A percentile compares a stretch with the other conserved stretches of the same genome.
Conservation (phyloP, 805 yeast species). For the Debaryomyces tyrocola region DNA sequence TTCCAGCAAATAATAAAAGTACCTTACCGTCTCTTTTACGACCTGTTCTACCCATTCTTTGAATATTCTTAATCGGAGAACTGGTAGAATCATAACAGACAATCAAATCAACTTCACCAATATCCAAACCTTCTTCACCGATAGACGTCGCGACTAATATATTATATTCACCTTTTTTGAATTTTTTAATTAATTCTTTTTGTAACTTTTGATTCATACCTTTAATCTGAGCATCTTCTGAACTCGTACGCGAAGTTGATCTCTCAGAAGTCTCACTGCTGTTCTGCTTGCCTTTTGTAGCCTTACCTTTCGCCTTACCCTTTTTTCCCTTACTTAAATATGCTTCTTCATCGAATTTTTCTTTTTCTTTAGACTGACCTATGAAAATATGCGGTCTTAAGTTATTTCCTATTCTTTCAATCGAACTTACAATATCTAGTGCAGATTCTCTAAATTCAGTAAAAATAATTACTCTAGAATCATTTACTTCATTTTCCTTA, state of each 20-base stretch:
- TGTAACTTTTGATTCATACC: constrained; percentile 94
- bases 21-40: constrained; percentile 89
- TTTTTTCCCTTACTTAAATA: constrained; percentile 44
- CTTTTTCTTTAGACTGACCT: constrained; percentile 84
- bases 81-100: constrained; percentile 91
- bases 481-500: constrained; percentile 32
- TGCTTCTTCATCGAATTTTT: constrained; percentile 59
- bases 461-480: constrained; percentile 81
- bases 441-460: constrained; percentile 92
- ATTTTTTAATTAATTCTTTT: constrained; percentile 70
- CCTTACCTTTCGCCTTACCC: constrained; percentile 15
- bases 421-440: constrained; percentile 70
- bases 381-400: constrained; percentile 82
- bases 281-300: constrained; percentile 24
- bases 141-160: constrained; percentile 92
- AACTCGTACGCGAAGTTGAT: constrained; percentile 50
- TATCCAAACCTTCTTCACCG: constrained; percentile 98
- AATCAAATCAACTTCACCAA: constrained; percentile 95
- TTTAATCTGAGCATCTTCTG: constrained; percentile 70
- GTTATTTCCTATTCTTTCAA: constrained; percentile 36
- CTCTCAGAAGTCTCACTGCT: constrained; percentile 18
- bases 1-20: constrained; percentile 68
- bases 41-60: constrained; percentile 98
- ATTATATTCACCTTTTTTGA: constrained; percentile 72
- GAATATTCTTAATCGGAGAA: constrained; percentile 90